Conservation (phyloP, 495 filamentous ascomycete species). For the Neohortaea acidophila region DNA sequence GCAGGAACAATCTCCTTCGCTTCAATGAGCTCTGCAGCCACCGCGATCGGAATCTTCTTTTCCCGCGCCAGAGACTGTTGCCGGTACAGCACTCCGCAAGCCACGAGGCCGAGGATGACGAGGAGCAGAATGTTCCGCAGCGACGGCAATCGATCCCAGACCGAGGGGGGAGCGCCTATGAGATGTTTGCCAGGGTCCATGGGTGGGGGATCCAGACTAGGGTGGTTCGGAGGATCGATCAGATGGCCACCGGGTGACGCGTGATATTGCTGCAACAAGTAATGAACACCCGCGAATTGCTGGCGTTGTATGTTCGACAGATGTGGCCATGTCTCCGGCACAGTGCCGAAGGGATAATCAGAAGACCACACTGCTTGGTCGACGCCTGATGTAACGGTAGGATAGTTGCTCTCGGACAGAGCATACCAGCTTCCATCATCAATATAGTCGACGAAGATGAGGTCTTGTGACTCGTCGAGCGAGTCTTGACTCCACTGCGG, state of each 20-base stretch:
- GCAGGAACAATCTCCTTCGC: not conserved
- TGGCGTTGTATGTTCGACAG: slow-evolving; percentile 13
- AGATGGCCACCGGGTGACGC: slow-evolving; percentile 1
- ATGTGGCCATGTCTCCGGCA: no score
- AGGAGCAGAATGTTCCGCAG: not conserved
- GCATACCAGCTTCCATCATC: slow-evolving; percentile 82
- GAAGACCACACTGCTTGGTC: slow-evolving; percentile 50
- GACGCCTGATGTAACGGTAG: slow-evolving; percentile 62
- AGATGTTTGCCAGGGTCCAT: not conserved
- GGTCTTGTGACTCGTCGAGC: slow-evolving; percentile 42
- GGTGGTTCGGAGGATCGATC: slow-evolving; percentile 9
- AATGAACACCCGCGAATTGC: slow-evolving; percentile 29
- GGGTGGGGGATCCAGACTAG: slow-evolving; percentile 10
- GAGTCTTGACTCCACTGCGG: slow-evolving; percentile 38
- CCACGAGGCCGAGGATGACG: not conserved
- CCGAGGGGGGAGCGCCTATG: not conserved
- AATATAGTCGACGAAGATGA: slow-evolving; percentile 78
- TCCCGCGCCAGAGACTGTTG: not conserved
- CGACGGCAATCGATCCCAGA: not conserved
- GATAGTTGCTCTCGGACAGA: slow-evolving; percentile 75
- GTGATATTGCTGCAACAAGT: no score
- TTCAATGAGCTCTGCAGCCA: not conserved
- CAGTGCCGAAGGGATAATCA: slow-evolving; percentile 18
- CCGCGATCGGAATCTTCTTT: not conserved
- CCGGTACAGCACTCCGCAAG: not conserved